These are phyloP conservation scores for Tranzscheliella williamsii DNA, from an alignment of 1,284 basidiomycete genomes.

Conservation along the genomic window DNA sequence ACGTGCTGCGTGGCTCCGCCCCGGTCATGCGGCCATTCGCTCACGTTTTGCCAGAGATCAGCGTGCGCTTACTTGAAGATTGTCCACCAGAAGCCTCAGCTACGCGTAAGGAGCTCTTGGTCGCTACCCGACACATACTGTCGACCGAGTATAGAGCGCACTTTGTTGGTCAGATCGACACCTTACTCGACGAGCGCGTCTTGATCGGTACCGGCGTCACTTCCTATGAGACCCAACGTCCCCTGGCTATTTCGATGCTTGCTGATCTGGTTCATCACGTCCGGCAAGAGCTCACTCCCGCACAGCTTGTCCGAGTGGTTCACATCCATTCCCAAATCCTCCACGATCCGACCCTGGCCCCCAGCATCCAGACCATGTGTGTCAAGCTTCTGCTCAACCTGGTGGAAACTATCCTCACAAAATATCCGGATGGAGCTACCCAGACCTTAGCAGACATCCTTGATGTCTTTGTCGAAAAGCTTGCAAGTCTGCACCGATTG, in stretches of 20 bases:
- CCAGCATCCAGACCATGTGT: constrained; percentile 84
- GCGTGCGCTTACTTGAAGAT: constrained; percentile 87
- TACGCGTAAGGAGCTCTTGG: constrained; percentile 78
- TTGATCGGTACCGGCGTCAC: constrained; percentile 79
- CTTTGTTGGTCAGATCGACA: constrained; percentile 83
- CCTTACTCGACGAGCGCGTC: constrained; percentile 88
- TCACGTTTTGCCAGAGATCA: constrained; percentile 78
- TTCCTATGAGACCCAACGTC: constrained; percentile 77
- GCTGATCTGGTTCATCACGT: constrained; percentile 94
- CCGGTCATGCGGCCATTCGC: constrained; percentile 78
- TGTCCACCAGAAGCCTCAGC: constrained; percentile 85
- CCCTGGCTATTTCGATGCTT: constrained; percentile 82
- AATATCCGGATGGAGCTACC: constrained; percentile 66
- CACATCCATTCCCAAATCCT: constrained; percentile 84
- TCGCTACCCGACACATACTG: constrained; percentile 89
- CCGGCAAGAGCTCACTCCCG: constrained; percentile 76
- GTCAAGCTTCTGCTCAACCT: constrained; percentile 91
- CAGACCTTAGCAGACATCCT: constrained; percentile 75
- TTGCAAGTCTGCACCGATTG: constrained; percentile 72
- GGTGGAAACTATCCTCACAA: constrained; percentile 74
- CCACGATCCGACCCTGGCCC: constrained; percentile 83
- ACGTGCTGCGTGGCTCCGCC: constrained; percentile 75
- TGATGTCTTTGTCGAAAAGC: constrained; percentile 81
- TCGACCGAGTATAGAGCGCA: constrained; percentile 78
- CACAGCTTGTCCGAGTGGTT: constrained; percentile 79